A percentile compares a stretch with the other conserved stretches of the same genome.
Conservation (phyloP, 768 basidiomycete species). For the Tephrocybe sp. region DNA sequence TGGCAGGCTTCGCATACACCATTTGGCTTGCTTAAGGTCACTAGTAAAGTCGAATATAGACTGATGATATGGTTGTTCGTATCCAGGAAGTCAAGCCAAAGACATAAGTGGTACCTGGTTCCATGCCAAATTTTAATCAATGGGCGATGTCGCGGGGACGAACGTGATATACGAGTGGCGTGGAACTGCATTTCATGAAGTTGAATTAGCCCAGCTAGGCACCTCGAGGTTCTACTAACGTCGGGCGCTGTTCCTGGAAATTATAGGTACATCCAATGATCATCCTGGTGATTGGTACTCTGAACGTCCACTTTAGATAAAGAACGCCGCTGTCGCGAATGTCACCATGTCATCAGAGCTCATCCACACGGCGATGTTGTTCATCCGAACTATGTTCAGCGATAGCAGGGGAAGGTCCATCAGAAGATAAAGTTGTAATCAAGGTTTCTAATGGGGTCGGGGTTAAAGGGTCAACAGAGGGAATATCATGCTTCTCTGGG, state of each 20-base stretch:
- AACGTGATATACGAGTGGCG: too few relatives aligned
- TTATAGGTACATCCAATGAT: too few relatives aligned
- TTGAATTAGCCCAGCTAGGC: too few relatives aligned
- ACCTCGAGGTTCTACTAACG: too few relatives aligned
- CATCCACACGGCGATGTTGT: conserved; percentile 2
- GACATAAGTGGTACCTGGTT: not conserved
- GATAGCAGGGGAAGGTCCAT: not conserved
- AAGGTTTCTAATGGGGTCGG: not conserved
- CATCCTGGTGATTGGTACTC: not conserved
- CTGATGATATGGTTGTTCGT: not conserved
- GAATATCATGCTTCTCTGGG: not conserved
- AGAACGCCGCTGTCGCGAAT: not conserved
- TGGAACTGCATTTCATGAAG: too few relatives aligned
- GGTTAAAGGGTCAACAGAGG: not conserved
- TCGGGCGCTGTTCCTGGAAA: too few relatives aligned
- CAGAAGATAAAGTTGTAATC: not conserved
- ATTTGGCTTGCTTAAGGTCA: too few relatives aligned
- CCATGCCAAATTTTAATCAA: not conserved
- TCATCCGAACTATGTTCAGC: conserved; percentile 2
- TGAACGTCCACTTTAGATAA: not conserved
- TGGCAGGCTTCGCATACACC: too few relatives aligned
- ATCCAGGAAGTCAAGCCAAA: not conserved
- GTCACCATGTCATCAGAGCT: conserved; percentile 6
- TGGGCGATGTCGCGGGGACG: not conserved
- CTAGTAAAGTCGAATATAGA: too few relatives aligned